Conservation (phyloP, 495 filamentous ascomycete genomes). For the Aspergillus coremiiformis region DNA sequence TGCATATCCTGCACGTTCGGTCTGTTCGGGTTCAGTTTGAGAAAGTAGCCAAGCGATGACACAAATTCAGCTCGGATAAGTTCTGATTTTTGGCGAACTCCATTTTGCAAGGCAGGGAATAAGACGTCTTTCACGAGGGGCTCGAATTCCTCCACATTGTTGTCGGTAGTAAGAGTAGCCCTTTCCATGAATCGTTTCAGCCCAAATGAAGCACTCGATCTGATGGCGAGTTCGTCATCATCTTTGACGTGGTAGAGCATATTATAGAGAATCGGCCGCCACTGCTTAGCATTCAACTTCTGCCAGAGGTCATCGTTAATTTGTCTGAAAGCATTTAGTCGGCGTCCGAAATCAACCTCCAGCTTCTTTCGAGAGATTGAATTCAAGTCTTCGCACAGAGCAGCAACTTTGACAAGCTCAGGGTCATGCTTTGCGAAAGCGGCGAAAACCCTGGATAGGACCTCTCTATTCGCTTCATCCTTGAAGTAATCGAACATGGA, state of each 20-base stretch:
- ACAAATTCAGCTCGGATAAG: constrained; percentile 76
- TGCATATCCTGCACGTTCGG: constrained; percentile 65
- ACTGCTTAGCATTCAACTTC: constrained; percentile 63
- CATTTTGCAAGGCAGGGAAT: constrained; percentile 67
- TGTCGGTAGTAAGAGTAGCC: constrained; percentile 31
- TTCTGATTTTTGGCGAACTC: constrained; percentile 70
- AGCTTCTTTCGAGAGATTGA: constrained; percentile 59
- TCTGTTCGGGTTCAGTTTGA: constrained; percentile 63
- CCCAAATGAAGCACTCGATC: constrained; percentile 75
- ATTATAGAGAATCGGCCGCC: constrained; percentile 86
- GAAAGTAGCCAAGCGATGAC: constrained; percentile 65
- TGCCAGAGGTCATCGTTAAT: constrained; percentile 52
- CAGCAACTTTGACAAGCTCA: constrained; percentile 54
- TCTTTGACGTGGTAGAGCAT: constrained; percentile 83
- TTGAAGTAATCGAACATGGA: constrained; percentile 82
- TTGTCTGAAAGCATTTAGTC: constrained; percentile 65
- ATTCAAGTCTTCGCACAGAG: constrained; percentile 73
- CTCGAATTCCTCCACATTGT: constrained; percentile 34
- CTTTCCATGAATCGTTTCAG: constrained; percentile 74
- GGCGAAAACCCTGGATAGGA: constrained; percentile 61
- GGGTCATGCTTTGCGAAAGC: constrained; percentile 59
- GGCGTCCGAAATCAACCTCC: constrained; percentile 77
- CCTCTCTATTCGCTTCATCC: constrained; percentile 63
- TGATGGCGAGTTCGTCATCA: constrained; percentile 77
- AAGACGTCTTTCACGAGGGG: constrained; percentile 55